Base-by-base conservation (phyloP, 805 yeast genomes). In the Alloascoidea hylecoeti region DNA sequence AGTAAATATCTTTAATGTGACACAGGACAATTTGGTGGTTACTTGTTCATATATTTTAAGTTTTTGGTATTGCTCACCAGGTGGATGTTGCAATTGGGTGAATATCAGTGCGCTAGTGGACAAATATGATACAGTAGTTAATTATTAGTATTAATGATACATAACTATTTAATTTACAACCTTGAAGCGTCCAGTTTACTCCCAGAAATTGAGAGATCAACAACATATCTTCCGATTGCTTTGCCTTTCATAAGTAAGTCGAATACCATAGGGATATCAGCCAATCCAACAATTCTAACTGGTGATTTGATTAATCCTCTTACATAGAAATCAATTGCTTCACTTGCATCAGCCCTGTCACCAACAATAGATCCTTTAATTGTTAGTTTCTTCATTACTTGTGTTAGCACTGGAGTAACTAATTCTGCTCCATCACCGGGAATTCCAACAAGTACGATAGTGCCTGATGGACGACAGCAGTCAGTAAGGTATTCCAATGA, bases 201-300 rank as follows among this genome's bases (percentile, higher is more conserved):
- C n/a, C n/a, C n/a, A n/a, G n/a, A n/a, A n/a, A n/a, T 61, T 37
- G 67, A 54, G 18, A 75, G 70, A 58, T 73, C 80, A 47, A 73
- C 72, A 40, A 74, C 81, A 51, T 71, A 72, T 57, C 81, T 64
- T 45, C 81, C 81, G 49, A 68, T 61, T 49, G 75, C 70, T 64
- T 70, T 67, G 47, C 78, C 78, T 46, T 70, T 58, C 53, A 72
- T 77, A 79, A 72, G 71, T 50, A 64, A 57, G 42, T 66, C 62
- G 57, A 62, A 70, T 43, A 70, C 65, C 18, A 45, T 46, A 36
- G 70, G 64, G 47, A 72, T 59, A 46, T 67, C 66, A 33, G 70
- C 63, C 44, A 72, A 60, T 32, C 74, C 73, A 42, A 70, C 75
- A 49, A 71, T 46, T 58, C 67, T 70, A 53, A 71, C 69, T 42